These are phyloP conservation scores for Waltiozyma sp. DNA, from an alignment of 1,139 yeast genomes.

Conservation along the genomic window DNA sequence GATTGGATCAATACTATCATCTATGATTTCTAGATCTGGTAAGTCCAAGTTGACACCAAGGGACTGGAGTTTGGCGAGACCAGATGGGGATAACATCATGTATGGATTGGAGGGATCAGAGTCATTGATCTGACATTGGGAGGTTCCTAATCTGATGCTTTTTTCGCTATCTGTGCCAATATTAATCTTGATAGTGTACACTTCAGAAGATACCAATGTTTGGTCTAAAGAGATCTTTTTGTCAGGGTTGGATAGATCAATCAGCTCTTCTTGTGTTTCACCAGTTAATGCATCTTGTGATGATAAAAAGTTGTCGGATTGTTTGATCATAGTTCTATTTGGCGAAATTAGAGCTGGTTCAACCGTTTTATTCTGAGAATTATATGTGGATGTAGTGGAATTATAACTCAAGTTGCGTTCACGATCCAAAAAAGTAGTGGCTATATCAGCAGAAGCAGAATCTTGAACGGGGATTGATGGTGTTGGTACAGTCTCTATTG, in stretches of 20 bases:
- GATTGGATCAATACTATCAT: background rate
- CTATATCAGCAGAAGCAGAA: background rate
- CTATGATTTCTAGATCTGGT: background rate
- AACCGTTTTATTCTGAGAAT: background rate
- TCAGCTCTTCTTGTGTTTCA: slow-evolving; percentile 8
- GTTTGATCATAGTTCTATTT: background rate
- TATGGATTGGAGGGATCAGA: slow-evolving; percentile 28
- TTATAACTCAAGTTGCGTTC: background rate
- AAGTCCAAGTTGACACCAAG: slow-evolving; percentile 10
- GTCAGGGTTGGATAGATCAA: background rate
- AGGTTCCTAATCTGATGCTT: slow-evolving; percentile 23
- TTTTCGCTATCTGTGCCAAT: background rate
- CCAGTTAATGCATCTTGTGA: slow-evolving; percentile 6
- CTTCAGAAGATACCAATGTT: slow-evolving; percentile 2
- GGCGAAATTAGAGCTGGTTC: background rate
- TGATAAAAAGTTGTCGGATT: slow-evolving; percentile 1
- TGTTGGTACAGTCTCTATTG: background rate
- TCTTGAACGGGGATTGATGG: background rate
- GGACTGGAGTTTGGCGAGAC: slow-evolving; percentile 24
- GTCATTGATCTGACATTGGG: slow-evolving; percentile 35
- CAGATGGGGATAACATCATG: slow-evolving; percentile 30
- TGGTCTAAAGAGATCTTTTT: slow-evolving; percentile 5
- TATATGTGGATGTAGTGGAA: background rate
- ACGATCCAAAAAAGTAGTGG: background rate
- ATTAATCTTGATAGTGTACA: background rate